Base-by-base conservation (phyloP, 495 filamentous ascomycete genomes). In the Hypoxylon rickii region DNA sequence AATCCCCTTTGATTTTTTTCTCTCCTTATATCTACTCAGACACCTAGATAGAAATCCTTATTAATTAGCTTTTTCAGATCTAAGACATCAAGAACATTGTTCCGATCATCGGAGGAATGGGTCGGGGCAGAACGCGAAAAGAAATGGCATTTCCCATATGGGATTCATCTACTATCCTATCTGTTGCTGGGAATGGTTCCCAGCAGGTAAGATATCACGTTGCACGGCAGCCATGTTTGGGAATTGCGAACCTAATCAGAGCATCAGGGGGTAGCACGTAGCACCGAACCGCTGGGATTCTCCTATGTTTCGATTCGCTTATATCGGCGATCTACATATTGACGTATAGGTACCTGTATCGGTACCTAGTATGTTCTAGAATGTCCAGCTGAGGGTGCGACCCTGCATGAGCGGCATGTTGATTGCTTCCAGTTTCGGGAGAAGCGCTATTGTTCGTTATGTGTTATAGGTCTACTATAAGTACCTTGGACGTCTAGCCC, bases 241-340 rank as follows among this genome's bases (percentile, higher is more conserved):
- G n/a, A 49, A 53, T 49, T 47, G 56, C 56, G 56, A 53, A 39
- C 18, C 49, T 60, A 44, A 44, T 29, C 49, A 47, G 55, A 43
- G 36, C 50, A 44, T 49, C 34, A 56, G 32, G n/a, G 16, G 18
- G 56, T 60, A 49, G 57, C 44, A 60, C 33, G 56, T 60, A 49
- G 57, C 44, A 60, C 33, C 39, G 33, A 50, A 31, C 22, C 39
- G 44, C 34, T 34, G 44, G 39, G 21, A 22, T 21, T 43, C 46
- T 41, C 3, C 18, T 15, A n/a, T 21, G 20, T 22, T 19, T 54
- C 50, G 8, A 44, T 34, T 60, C 44, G 39, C 26, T 33, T 50
- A 17, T 47, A 36, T 43, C 17, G 24, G 40, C n/a, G 45, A 47
- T 54, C 44, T 54, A 53, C 41, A n/a, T n/a, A n/a, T n/a, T n/a